Evolutionary conservation across 1,284 basidiomycete species (phyloP).

Genomic region (Rhodofomes roseus): DNA sequence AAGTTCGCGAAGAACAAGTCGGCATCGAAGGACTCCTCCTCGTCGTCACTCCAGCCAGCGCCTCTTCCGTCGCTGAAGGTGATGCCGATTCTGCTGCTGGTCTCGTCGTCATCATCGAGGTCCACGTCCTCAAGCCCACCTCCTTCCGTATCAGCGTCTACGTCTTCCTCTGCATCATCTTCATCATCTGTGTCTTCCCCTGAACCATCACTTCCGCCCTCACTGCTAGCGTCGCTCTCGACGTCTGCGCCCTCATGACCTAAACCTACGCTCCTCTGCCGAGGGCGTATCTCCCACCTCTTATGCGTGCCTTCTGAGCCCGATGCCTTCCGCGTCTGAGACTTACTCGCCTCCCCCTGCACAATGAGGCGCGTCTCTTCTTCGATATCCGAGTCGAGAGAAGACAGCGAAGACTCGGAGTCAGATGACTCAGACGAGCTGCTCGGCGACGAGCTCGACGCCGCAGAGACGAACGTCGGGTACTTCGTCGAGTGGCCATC

Average conservation of each 20-base stretch:
- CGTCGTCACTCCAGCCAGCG: slow-evolving; percentile 64
- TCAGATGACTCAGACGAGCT: slow-evolving; percentile 27
- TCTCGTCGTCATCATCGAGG: slow-evolving; percentile 24
- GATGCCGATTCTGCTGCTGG: slow-evolving; percentile 31
- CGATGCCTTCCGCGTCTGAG: slow-evolving; percentile 15
- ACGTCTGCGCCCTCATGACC: slow-evolving; percentile 38
- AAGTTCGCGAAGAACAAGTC: slow-evolving; percentile 77
- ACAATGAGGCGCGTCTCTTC: slow-evolving; percentile 61
- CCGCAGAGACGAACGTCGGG: slow-evolving; percentile 30
- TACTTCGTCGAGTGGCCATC: slow-evolving; percentile 18
- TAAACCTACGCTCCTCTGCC: slow-evolving; percentile 62
- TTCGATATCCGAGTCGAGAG: slow-evolving; percentile 15
- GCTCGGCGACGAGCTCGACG: slow-evolving; percentile 23
- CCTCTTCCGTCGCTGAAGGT: slow-evolving; percentile 52
- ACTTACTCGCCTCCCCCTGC: slow-evolving; percentile 37
- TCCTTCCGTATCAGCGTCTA: slow-evolving; percentile 43
- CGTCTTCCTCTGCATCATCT: slow-evolving; percentile 36
- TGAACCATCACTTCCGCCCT: slow-evolving; percentile 42
- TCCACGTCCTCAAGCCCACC: slow-evolving; percentile 38
- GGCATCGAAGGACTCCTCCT: slow-evolving; percentile 72
- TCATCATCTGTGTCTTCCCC: slow-evolving; percentile 33
- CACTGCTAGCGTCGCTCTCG: slow-evolving; percentile 32
- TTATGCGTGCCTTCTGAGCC: slow-evolving; percentile 36
- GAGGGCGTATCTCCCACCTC: slow-evolving; percentile 64
- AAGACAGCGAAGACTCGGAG: slow-evolving; percentile 19